phyloP scores from a whole-genome alignment of 495 filamentous ascomycete genomes.

The Lasiosphaeria hispida region DNA sequence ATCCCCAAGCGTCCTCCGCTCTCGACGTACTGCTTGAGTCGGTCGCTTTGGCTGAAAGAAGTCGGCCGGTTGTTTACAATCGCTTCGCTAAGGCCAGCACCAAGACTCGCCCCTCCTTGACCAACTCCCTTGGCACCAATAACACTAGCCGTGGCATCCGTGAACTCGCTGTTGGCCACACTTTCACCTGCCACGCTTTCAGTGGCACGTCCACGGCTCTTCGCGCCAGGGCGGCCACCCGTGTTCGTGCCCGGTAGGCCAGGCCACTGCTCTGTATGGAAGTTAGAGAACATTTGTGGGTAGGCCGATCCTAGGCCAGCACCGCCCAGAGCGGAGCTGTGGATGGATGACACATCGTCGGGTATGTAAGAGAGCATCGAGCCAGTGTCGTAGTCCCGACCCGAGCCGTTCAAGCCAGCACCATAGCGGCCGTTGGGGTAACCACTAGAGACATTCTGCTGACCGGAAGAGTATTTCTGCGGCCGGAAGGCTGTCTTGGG shows the following conservation, averaged over 20 bases:
- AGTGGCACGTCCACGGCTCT: conserved; percentile 60
- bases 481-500: conserved; percentile 91
- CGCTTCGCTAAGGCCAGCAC: conserved; percentile 71
- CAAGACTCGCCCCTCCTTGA: conserved; percentile 73
- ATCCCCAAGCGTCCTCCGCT: conserved; percentile 56
- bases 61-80: conserved; percentile 41
- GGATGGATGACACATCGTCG: conserved; percentile 93
- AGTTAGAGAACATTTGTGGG: conserved; percentile 93
- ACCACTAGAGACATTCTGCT: conserved; percentile 68
- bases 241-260: conserved; percentile 66
- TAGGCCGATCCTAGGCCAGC: conserved; percentile 76
- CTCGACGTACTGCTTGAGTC: conserved; percentile 91
- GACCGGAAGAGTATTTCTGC: conserved; percentile 60
- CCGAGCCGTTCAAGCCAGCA: conserved; percentile 46
- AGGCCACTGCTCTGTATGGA: conserved; percentile 85
- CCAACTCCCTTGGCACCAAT: conserved; percentile 69
- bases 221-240: conserved; percentile 47
- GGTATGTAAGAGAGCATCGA: conserved; percentile 93
- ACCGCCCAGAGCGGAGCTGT: conserved; percentile 86
- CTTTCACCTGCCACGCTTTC: conserved; percentile 87
- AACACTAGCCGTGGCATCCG: conserved; percentile 74
- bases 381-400: conserved; percentile 79
- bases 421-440: conserved; percentile 54
- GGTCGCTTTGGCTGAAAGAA: conserved; percentile 50
- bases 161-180: conserved; percentile 80